These are phyloP conservation scores for Lodderomyces oxycetoniae DNA, from an alignment of 1,139 yeast species.

Conservation along the genomic window DNA sequence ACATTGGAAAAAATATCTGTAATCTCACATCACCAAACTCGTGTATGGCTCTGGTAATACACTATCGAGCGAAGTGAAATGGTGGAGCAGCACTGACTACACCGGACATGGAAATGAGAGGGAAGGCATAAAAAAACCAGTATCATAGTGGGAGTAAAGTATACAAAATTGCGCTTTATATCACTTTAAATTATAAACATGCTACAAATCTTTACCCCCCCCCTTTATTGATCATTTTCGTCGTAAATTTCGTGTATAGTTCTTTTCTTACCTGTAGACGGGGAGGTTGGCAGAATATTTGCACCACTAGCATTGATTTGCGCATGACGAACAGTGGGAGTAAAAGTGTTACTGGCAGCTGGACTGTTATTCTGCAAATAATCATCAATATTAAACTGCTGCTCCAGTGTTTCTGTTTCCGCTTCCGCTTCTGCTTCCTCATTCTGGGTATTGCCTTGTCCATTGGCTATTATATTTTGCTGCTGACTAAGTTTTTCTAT, in stretches of 20 bases:
- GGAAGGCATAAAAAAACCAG: too few species aligned
- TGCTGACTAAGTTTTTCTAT: slow-evolving; percentile 41
- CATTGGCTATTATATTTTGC: slow-evolving; percentile 15
- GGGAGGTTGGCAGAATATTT: too few species aligned
- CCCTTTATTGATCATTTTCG: slow-evolving; percentile 11
- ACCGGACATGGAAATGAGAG: too few species aligned
- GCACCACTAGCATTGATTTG: neutral
- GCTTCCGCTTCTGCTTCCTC: neutral
- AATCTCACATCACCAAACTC: too few species aligned
- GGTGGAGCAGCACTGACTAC: too few species aligned
- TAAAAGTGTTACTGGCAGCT: neutral
- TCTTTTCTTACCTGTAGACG: slow-evolving; percentile 12
- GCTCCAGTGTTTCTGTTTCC: neutral
- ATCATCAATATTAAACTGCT: slow-evolving; percentile 1
- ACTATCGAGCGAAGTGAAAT: too few species aligned
- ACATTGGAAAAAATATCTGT: too few species aligned
- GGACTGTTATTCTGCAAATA: slow-evolving; percentile 1
- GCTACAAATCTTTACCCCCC: neutral
- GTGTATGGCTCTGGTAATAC: too few species aligned
- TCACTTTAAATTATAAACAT: too few species aligned
- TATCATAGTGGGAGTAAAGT: too few species aligned
- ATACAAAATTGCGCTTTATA: too few species aligned
- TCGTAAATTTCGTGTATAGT: slow-evolving; percentile 20
- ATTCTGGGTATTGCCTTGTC: slow-evolving; percentile 2
- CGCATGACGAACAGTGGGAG: neutral